Conservation (phyloP, 495 filamentous ascomycete genomes). For the Penicillium desertorum region DNA sequence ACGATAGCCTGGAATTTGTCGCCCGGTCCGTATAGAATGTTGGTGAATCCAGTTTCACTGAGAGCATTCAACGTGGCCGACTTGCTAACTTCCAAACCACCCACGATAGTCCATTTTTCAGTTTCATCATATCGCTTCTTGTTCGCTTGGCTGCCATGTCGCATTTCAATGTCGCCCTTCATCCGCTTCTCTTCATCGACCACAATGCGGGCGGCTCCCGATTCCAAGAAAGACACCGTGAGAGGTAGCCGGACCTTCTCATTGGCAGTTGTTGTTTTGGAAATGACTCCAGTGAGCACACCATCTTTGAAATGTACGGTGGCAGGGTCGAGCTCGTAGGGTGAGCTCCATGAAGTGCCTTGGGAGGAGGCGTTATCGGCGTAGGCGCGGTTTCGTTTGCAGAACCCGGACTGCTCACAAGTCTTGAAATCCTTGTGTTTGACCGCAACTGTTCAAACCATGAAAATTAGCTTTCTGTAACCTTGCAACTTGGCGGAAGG, state of each 20-base stretch:
- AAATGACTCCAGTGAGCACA: constrained; percentile 70
- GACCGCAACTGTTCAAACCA: constrained; percentile 59
- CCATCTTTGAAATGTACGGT: constrained; percentile 77
- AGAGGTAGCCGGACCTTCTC: constrained; percentile 75
- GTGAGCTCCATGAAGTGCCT: constrained; percentile 70
- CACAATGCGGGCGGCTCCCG: constrained; percentile 79
- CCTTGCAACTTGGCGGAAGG: not conserved
- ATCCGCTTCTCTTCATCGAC: constrained; percentile 88
- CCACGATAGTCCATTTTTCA: constrained; percentile 82
- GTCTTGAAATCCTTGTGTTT: constrained; percentile 97
- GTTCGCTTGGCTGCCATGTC: constrained; percentile 77
- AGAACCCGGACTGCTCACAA: constrained; percentile 93
- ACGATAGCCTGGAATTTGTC: constrained; percentile 78
- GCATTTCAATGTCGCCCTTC: constrained; percentile 83
- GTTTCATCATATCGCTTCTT: constrained; percentile 95
- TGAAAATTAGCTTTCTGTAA: not conserved
- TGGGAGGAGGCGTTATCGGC: constrained; percentile 70
- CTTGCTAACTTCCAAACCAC: constrained; percentile 67
- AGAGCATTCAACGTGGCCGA: constrained; percentile 60
- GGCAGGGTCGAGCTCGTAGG: constrained; percentile 72
- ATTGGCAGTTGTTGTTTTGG: constrained; percentile 69
- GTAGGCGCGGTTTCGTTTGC: constrained; percentile 85
- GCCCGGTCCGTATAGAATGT: constrained; percentile 75
- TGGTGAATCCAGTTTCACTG: constrained; percentile 63
- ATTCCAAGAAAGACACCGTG: constrained; percentile 82